These are phyloP conservation scores for Musa schizocarpa DNA, from an alignment of 176 grass and related monocot species.

Conservation along the genomic window DNA sequence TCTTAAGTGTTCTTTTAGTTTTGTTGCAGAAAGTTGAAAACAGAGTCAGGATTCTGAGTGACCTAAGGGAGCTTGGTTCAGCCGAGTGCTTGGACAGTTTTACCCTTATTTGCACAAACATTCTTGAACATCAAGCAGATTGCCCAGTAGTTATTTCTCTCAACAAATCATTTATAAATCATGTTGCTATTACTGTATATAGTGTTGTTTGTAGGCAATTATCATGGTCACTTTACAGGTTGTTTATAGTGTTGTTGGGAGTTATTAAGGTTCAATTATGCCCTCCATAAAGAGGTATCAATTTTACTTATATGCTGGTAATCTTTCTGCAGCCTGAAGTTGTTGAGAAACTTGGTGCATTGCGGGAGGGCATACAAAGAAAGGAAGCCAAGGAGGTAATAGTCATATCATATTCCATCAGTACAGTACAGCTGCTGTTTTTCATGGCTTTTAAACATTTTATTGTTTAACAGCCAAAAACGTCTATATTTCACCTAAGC, in stretches of 20 bases:
- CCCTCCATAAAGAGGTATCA: not conserved
- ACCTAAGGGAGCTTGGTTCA: slow-evolving; percentile 94
- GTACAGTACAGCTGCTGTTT: not conserved
- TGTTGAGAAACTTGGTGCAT: slow-evolving; percentile 88
- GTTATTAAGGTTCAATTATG: not conserved
- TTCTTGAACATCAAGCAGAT: slow-evolving; percentile 97
- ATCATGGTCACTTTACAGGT: not conserved
- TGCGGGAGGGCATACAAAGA: slow-evolving; percentile 77
- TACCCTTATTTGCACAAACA: slow-evolving; percentile 91
- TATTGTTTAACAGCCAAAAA: not conserved
- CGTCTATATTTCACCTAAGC: no score
- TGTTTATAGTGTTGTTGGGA: not conserved
- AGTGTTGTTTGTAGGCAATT: no score
- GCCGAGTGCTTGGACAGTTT: slow-evolving; percentile 94
- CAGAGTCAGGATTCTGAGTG: slow-evolving; percentile 81
- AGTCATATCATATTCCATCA: not conserved
- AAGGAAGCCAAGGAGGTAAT: slow-evolving; percentile 98
- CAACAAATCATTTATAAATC: not conserved
- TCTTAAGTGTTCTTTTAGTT: not conserved
- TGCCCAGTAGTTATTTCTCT: slow-evolving; percentile 61
- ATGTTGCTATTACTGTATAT: not conserved
- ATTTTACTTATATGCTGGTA: not conserved
- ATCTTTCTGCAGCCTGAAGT: slow-evolving; percentile 63
- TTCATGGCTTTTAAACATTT: not conserved
- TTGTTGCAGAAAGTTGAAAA: slow-evolving; percentile 86